Percentiles rank a stretch among this genome's conserved stretches.
These are phyloP conservation scores for Pythium graminicola DNA, from an alignment of 352 stramenopile genomes.

Conservation along the genomic window DNA sequence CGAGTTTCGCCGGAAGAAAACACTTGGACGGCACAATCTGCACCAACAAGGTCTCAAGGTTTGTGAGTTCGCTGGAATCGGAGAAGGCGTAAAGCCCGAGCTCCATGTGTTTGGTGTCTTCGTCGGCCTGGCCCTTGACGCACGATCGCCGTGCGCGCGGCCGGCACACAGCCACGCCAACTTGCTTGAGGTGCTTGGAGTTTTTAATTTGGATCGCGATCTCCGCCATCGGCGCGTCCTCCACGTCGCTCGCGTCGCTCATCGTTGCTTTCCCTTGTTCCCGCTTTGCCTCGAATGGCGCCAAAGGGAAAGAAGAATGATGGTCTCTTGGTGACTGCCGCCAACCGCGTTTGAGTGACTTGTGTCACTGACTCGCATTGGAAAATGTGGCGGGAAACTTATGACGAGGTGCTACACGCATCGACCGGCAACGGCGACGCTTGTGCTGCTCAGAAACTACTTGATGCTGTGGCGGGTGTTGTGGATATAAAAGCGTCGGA, in stretches of 20 bases:
- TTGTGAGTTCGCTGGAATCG: constrained; percentile 77
- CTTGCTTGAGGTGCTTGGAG: constrained; percentile 75
- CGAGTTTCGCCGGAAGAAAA: constrained; percentile 53
- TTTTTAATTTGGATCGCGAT: constrained; percentile 78
- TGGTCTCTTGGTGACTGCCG: not conserved
- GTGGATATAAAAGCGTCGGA: not conserved
- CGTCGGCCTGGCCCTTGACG: constrained; percentile 55
- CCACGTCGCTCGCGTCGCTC: constrained; percentile 30
- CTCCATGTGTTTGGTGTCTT: constrained; percentile 84
- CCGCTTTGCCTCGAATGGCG: not conserved
- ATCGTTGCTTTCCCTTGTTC: constrained; percentile 20
- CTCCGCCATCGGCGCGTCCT: constrained; percentile 45
- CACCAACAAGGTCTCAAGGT: constrained; percentile 79
- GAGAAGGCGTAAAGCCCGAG: constrained; percentile 75
- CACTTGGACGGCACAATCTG: constrained; percentile 72
- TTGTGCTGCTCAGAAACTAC: constrained; percentile 12
- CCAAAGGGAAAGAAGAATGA: constrained; percentile 7
- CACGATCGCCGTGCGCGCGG: constrained; percentile 66
- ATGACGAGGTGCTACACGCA: constrained; percentile 9
- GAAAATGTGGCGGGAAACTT: constrained; percentile 23
- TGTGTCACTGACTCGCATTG: no score
- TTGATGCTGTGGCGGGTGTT: not conserved
- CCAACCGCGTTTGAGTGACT: constrained; percentile 15
- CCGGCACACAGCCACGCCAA: constrained; percentile 68
- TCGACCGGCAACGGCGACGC: not conserved